phyloP scores from a whole-genome alignment of 345 rosid species.

The Rhizophora apiculata region DNA sequence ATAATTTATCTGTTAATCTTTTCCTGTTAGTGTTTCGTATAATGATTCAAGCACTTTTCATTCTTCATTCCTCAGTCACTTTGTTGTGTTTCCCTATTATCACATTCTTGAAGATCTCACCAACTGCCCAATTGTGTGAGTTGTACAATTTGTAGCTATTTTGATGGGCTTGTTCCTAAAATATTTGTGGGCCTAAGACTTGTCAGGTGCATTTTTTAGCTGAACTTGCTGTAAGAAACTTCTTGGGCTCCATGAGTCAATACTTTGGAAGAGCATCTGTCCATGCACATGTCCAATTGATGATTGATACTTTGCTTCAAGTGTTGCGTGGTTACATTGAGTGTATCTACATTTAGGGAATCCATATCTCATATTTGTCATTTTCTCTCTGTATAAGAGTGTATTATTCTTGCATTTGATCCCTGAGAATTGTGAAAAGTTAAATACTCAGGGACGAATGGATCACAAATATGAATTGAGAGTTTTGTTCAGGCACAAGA shows the following conservation, averaged over 20 bases:
- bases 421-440: not conserved
- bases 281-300: too few relatives aligned
- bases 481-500: too few relatives aligned
- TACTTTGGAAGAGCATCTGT: too few relatives aligned
- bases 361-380: not conserved
- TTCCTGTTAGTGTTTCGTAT: not conserved
- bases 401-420: not conserved
- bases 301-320: not conserved
- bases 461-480: too few relatives aligned
- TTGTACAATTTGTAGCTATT: not conserved
- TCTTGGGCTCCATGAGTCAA: too few relatives aligned
- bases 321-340: not conserved
- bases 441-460: too few relatives aligned
- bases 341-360: not conserved
- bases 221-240: too few relatives aligned
- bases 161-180: not conserved
- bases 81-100: too few relatives aligned
- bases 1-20: not conserved
- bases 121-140: not conserved
- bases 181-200: not conserved
- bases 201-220: too few relatives aligned
- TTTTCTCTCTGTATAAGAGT: not conserved
- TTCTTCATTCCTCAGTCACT: not conserved
- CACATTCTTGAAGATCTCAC: not conserved
- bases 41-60: not conserved